These are phyloP conservation scores for Cerrena zonata DNA, from an alignment of 1,284 basidiomycete species.

Conservation along the genomic window DNA sequence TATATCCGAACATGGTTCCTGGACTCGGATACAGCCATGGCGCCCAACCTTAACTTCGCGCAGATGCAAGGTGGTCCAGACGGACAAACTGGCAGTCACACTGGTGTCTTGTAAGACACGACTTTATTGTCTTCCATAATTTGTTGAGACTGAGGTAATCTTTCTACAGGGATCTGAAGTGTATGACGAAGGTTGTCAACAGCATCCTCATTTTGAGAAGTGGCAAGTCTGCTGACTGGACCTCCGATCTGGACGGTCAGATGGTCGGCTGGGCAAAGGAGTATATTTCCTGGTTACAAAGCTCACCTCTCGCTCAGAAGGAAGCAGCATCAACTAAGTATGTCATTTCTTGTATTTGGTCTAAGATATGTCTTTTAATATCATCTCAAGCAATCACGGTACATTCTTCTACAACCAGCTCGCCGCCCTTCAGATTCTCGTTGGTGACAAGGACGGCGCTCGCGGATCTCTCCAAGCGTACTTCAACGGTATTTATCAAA, in stretches of 20 bases:
- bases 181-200: constrained; percentile 51
- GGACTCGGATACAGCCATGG: constrained; percentile 51
- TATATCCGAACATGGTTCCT: constrained; percentile 59
- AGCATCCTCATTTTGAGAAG: constrained; percentile 50
- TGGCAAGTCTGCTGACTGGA: constrained; percentile 44
- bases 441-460: constrained; percentile 29
- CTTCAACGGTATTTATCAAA: constrained; percentile 30
- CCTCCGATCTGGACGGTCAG: constrained; percentile 38
- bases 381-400: constrained; percentile 22
- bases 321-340: constrained; percentile 46
- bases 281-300: constrained; percentile 52
- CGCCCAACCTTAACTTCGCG: constrained; percentile 60
- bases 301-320: constrained; percentile 30
- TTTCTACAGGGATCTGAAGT: constrained; percentile 42
- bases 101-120: constrained; percentile 44
- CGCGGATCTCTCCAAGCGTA: constrained; percentile 29
- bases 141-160: constrained; percentile 3
- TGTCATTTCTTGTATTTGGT: constrained; percentile 11
- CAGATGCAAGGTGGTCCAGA: constrained; percentile 55
- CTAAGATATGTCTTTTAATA: not conserved
- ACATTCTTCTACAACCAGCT: constrained; percentile 32
- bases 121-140: constrained; percentile 4
- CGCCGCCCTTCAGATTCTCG: constrained; percentile 31
- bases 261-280: constrained; percentile 42
- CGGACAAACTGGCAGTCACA: constrained; percentile 45